Conservation (phyloP, 805 yeast genomes). For the Diddensiella santjacobensis region DNA sequence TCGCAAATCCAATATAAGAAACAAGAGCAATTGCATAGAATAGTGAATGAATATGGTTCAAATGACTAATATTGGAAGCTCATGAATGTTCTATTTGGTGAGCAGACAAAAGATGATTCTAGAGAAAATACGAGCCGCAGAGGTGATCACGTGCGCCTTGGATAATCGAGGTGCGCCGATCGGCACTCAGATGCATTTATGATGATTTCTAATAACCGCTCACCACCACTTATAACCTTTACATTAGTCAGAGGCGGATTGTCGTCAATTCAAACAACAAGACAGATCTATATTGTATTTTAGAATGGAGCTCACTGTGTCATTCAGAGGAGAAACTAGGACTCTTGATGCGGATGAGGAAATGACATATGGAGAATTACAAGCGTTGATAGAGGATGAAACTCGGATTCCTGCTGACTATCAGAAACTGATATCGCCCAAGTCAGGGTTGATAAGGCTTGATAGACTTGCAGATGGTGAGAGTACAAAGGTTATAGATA, state of each 20-base stretch:
- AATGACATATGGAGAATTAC: conserved; percentile 22
- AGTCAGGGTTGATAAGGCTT: conserved; percentile 25
- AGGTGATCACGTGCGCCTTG: background rate
- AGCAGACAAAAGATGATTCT: no score
- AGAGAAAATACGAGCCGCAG: background rate
- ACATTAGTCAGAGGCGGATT: no score
- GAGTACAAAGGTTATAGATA: conserved; percentile 13
- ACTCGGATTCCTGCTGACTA: conserved; percentile 29
- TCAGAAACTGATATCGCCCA: conserved; percentile 32
- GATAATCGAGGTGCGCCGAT: background rate
- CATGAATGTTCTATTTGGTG: no score
- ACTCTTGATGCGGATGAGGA: conserved; percentile 17
- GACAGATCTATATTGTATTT: background rate
- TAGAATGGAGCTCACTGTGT: conserved; percentile 20
- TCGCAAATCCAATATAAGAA: no score
- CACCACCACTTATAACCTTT: no score
- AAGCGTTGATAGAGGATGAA: conserved; percentile 24
- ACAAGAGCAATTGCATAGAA: no score
- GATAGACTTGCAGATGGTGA: conserved; percentile 16
- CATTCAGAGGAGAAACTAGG: conserved; percentile 20
- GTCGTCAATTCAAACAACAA: background rate
- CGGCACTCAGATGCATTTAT: background rate
- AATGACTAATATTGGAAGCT: no score
- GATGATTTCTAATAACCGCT: background rate
- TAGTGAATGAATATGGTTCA: no score